Evolutionary conservation across 495 filamentous ascomycete genomes (phyloP).

Genomic region (Talaromyces stipitatus): DNA sequence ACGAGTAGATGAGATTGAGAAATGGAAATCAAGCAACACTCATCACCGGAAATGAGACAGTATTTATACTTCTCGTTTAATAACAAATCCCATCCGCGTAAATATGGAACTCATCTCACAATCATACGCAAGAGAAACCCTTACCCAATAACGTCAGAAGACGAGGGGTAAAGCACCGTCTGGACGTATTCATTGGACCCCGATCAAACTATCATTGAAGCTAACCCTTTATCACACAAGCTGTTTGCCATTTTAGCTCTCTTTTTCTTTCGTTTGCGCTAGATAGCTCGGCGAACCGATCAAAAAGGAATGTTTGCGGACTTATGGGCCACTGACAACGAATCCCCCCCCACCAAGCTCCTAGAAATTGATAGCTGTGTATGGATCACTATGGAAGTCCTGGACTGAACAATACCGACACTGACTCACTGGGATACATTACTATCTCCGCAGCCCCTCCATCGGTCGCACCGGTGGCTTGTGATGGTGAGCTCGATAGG

Average conservation of each 20-base stretch:
- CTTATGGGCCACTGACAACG: neutral
- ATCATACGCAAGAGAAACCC: neutral
- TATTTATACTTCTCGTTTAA: neutral
- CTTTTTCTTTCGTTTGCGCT: neutral
- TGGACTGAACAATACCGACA: neutral
- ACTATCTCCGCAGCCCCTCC: neutral
- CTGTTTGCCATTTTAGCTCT: neutral
- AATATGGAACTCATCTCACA: neutral
- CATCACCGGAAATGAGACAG: neutral
- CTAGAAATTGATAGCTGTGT: neutral
- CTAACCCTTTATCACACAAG: neutral
- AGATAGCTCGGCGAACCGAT: neutral
- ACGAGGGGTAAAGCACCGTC: conserved; percentile 2
- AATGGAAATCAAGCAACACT: neutral
- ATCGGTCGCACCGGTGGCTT: neutral
- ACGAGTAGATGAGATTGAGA: neutral
- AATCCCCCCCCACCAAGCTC: neutral
- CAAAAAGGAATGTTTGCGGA: neutral
- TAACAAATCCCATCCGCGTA: neutral
- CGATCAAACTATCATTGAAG: neutral
- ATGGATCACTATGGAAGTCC: neutral
- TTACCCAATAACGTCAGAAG: neutral
- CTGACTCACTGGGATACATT: neutral
- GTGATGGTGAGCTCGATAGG: neutral
- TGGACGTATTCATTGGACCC: neutral